Conservation (phyloP, 257 asterid species). For the Prunella vulgaris region DNA sequence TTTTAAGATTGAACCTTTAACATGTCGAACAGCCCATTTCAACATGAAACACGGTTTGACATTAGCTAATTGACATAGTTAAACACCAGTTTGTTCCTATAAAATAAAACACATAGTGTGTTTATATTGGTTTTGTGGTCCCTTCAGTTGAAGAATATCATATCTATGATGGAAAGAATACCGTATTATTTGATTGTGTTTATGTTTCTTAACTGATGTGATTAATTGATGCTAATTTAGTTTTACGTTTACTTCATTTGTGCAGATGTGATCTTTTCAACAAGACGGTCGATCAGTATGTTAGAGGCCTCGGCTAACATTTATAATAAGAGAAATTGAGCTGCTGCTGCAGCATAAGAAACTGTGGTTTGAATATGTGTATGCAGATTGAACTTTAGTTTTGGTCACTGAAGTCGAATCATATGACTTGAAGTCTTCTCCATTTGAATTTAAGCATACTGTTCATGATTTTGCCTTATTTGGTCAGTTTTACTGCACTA, state of each 20-base stretch:
- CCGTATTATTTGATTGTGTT: neutral
- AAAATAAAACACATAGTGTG: neutral
- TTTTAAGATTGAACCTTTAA: neutral
- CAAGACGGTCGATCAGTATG: conserved; percentile 77
- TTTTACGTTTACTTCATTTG: conserved; percentile 7
- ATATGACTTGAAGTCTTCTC: neutral
- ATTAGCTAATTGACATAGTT: neutral
- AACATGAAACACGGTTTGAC: too few relatives aligned
- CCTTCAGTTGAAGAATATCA: too few relatives aligned
- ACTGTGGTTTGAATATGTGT: neutral
- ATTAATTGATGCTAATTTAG: conserved; percentile 13
- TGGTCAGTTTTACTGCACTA: neutral
- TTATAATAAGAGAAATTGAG: neutral
- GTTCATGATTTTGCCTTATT: neutral
- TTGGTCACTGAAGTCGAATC: neutral
- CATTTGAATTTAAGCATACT: neutral
- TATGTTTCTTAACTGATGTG: neutral
- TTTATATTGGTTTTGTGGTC: neutral
- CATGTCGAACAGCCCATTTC: neutral
- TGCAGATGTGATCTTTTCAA: conserved; percentile 78
- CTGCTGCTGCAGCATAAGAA: conserved; percentile 8
- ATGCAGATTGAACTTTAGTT: neutral
- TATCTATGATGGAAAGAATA: too few relatives aligned
- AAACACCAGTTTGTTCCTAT: neutral
- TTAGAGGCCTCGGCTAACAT: conserved; percentile 72